A percentile compares a stretch with the other conserved stretches of the same genome.
These are phyloP conservation scores for Colletotrichum sp. DNA, from an alignment of 2,329 filamentous ascomycete species.

Conservation along the genomic window DNA sequence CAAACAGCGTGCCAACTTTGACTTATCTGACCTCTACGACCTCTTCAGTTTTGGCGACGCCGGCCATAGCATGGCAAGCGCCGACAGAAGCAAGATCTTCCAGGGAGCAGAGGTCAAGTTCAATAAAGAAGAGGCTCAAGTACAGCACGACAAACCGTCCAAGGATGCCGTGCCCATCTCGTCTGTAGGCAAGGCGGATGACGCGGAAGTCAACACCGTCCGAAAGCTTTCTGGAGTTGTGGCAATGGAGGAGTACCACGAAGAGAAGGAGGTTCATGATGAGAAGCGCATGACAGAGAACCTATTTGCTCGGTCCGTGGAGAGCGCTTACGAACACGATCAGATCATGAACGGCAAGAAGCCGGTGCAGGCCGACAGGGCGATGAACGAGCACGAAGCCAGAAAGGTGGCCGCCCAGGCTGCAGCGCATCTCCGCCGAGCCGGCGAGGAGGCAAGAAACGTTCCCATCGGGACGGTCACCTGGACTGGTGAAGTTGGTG, in stretches of 20 bases:
- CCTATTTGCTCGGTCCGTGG: slow-evolving; percentile 86
- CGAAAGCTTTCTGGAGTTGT: slow-evolving; percentile 64
- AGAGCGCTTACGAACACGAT: slow-evolving; percentile 93
- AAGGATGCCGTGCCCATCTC: slow-evolving; percentile 12
- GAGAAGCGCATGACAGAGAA: slow-evolving; percentile 85
- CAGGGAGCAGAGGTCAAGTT: slow-evolving; percentile 77
- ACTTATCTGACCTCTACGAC: slow-evolving; percentile 88
- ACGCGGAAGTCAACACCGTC: slow-evolving; percentile 41
- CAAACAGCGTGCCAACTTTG: slow-evolving; percentile 90
- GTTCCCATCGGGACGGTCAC: slow-evolving; percentile 86
- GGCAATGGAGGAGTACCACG: slow-evolving; percentile 67
- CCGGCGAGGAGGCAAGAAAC: slow-evolving; percentile 73
- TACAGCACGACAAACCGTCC: slow-evolving; percentile 24
- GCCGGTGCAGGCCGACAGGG: slow-evolving; percentile 74
- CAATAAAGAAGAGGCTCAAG: slow-evolving; percentile 24
- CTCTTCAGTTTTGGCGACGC: slow-evolving; percentile 81
- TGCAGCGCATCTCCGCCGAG: slow-evolving; percentile 74
- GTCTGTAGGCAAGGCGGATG: neutral
- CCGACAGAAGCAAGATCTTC: slow-evolving; percentile 87
- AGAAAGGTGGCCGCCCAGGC: slow-evolving; percentile 79
- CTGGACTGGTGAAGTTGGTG: slow-evolving; percentile 88
- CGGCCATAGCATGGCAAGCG: slow-evolving; percentile 64
- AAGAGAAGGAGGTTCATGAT: slow-evolving; percentile 55
- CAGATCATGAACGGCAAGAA: slow-evolving; percentile 82
- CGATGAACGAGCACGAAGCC: slow-evolving; percentile 82